phyloP scores from a whole-genome alignment of 371 early-diverging fungal species.

The Actinomortierella wolfii region DNA sequence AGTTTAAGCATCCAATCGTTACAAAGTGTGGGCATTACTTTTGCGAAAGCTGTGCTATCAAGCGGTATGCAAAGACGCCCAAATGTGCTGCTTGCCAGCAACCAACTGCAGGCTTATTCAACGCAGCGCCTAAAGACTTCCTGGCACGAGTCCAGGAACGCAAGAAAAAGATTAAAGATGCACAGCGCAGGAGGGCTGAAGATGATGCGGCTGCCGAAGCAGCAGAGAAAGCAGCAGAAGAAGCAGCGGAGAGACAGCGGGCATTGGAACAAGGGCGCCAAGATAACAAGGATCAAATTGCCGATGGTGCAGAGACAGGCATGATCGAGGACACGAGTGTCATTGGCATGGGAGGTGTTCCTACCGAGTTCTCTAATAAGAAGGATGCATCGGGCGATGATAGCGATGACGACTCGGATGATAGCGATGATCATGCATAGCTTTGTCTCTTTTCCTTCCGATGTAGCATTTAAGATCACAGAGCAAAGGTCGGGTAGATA shows the following conservation, averaged over 20 bases:
- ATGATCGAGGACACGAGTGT: slow-evolving; percentile 43
- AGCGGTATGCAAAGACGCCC: slow-evolving; percentile 77
- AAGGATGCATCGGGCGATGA: slow-evolving; percentile 32
- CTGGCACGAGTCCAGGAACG: slow-evolving; percentile 63
- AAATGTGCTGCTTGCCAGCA: slow-evolving; percentile 92
- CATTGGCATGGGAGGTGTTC: slow-evolving; percentile 40
- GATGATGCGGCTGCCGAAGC: slow-evolving; percentile 48
- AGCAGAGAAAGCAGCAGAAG: slow-evolving; percentile 11
- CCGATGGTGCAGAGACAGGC: slow-evolving; percentile 30
- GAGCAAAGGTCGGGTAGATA: no score
- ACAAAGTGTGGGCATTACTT: slow-evolving; percentile 95
- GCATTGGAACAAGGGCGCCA: no score
- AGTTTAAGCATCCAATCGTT: slow-evolving; percentile 86
- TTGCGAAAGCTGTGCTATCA: slow-evolving; percentile 93
- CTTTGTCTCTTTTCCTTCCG: no score
- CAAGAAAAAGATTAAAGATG: slow-evolving; percentile 37
- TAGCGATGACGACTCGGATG: slow-evolving; percentile 47
- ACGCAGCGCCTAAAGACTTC: slow-evolving; percentile 76
- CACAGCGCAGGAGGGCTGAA: slow-evolving; percentile 24
- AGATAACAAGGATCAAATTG: slow-evolving; percentile 16
- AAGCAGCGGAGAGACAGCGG: neutral
- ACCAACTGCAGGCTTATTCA: slow-evolving; percentile 87
- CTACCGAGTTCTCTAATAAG: neutral
- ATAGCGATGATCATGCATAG: slow-evolving; percentile 23
- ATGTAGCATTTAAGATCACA: no score